Evolutionary conservation across 306 rosid species (phyloP), one percentile per base, ranked within the genome.

Genomic region (Castanospermum australe): DNA sequence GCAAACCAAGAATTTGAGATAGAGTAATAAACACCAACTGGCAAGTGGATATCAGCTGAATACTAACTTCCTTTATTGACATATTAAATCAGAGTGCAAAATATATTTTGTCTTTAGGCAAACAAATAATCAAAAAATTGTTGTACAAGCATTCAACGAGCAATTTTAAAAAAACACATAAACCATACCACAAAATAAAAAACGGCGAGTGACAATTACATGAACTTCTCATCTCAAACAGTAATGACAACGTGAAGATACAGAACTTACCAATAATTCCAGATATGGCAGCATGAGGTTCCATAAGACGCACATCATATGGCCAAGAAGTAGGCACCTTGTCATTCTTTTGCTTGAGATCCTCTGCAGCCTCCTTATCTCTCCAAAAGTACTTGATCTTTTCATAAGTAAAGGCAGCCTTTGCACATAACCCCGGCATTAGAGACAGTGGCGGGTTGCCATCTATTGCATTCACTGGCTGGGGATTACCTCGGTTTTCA

Each of bases 341-440:
- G 17, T 78, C 79, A 4, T 68, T 81, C 52, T 51, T 56, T 70
- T 73, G 75, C 35, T 57, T 47, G 45, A 51, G 1, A 67, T 84
- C 90, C 35, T 85, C 77, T 18, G 3, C 47, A 60, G 32, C 65
- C 77, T 82, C 80, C 54, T 56, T 56, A 8, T 78, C 79, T 81
- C 88, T 87, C 98, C 98, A 94, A 14, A 92, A 77, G 87, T 88
- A 84, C 82, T 56, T 87, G 62, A 56, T 85, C 72, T 83, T 91
- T 84, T 89, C 91, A 68, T 76, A 91, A 73, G 97, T 89, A 73
- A 88, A 39, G 41, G 97, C 88, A 83, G 93, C 97, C 85, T 91
- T 94, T 8, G 97, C 93, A 75, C 90, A 88, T 73, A 94, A 44
- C 48, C 97, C 97, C 67, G 97, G 98, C 86, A 86, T 72, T 17